Base-by-base conservation (phyloP, 2,329 filamentous ascomycete genomes). In the Cladorrhinum sp. region DNA sequence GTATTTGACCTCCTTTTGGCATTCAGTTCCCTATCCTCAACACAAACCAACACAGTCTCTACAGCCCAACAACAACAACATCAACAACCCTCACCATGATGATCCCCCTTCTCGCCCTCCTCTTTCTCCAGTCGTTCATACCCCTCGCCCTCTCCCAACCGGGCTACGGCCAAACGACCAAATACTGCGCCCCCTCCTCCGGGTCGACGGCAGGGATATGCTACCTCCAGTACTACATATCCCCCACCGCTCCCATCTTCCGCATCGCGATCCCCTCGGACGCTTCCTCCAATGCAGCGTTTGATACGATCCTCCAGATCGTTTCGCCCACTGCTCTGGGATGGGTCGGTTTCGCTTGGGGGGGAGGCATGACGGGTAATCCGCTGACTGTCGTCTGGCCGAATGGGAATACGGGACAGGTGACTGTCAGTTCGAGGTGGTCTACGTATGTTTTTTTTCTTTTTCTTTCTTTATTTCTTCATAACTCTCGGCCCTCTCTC, bases 321-420 rank as follows among this genome's bases (percentile, higher is more conserved):
- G 65, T 72, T 7, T 69, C 74, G 0, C 74, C 75, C 1, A 67
- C 68, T 16, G 62, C 68, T 1, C 70, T 72, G 57, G 72, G 71
- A 8, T 77, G 75, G 75, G 73, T 71, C 1, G 75, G 74, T 4
- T 72, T 76, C 36, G 66, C 73, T 1, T 77, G 75, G 74, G 74
- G 73, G 26, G 75, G 75, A 1, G 70, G 70, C n/a, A 77, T 76
- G 75, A 72, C 72, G 2, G 70, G 71, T 39, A 74, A 75, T 24
- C 75, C 74, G 20, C 67, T 77, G 16, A 73, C 73, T 2, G 66
- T 76, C 16, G 73, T 68, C 2, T 77, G 75, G 75, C 68, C 73
- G 8, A 74, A 75, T 62, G 73, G 70, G 36, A 69, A 72, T 24
- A 69, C 65, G 9, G 75, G 54, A 21, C 39, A 49, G 16, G 54